Percentiles rank a stretch among this genome's conserved stretches.
phyloP scores from a whole-genome alignment of 2,329 filamentous ascomycete species.

The Pseudocercospora cruenta region DNA sequence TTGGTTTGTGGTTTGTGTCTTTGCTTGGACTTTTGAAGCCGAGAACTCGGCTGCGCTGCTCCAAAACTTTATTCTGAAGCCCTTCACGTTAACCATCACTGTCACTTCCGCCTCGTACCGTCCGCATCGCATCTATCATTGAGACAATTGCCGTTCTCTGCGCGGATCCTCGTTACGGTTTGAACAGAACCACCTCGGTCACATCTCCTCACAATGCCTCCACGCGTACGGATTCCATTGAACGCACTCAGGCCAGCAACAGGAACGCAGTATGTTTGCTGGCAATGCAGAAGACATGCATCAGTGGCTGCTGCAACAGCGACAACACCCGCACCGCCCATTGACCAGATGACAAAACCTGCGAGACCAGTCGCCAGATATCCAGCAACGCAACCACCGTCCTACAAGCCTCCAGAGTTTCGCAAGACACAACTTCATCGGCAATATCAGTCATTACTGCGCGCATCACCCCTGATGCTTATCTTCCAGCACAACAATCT shows the following conservation, averaged over 20 bases:
- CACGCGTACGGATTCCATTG: conserved; percentile 52
- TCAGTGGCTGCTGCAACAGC: conserved; percentile 50
- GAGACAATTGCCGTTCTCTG: background rate
- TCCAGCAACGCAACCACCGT: conserved; percentile 76
- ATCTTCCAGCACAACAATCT: conserved; percentile 84
- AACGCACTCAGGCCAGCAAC: conserved; percentile 35
- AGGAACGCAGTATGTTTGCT: conserved; percentile 36
- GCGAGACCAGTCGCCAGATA: conserved; percentile 52
- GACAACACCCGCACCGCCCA: conserved; percentile 57
- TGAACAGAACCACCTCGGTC: background rate
- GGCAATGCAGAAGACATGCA: conserved; percentile 51
- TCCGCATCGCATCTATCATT: background rate
- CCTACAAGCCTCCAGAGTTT: conserved; percentile 80
- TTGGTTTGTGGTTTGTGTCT: background rate
- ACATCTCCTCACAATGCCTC: conserved; percentile 52
- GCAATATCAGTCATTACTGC: conserved; percentile 84
- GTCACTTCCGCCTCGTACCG: background rate
- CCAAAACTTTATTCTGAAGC: conserved; percentile 6
- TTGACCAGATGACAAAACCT: conserved; percentile 51
- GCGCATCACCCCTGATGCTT: conserved; percentile 80
- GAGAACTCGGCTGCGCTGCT: background rate
- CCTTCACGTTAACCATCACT: background rate
- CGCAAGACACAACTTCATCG: conserved; percentile 88
- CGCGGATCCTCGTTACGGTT: background rate
- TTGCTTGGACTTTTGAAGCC: background rate